phyloP scores from a whole-genome alignment of 139 green algal genomes.

The Ettlia oleoabundans region DNA sequence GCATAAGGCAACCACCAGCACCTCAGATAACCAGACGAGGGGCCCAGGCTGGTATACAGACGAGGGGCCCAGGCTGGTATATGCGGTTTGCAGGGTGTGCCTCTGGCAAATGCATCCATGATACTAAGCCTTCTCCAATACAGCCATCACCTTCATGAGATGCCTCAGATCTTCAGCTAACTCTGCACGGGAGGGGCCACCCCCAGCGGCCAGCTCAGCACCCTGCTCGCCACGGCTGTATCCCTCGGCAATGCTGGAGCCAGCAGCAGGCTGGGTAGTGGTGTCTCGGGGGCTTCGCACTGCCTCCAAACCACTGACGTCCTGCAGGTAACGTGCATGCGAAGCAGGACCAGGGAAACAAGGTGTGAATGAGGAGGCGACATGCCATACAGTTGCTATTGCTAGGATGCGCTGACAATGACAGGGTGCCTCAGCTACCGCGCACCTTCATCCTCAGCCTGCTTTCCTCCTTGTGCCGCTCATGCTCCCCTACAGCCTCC shows the following conservation, averaged over 20 bases:
- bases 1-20: too few relatives aligned
- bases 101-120: too few relatives aligned
- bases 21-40: too few relatives aligned
- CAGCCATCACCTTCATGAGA: not conserved
- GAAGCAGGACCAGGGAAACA: not conserved
- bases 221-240: too few relatives aligned
- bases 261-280: not conserved
- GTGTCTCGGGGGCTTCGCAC: not conserved
- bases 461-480: not conserved
- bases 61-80: too few relatives aligned
- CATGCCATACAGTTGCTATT: too few relatives aligned
- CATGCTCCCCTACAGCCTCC: not conserved
- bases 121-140: not conserved
- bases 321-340: not conserved
- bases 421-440: too few relatives aligned
- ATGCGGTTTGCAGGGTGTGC: too few relatives aligned
- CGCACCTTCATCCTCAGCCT: slow-evolving; percentile 4
- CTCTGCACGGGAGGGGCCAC: not conserved
- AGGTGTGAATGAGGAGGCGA: not conserved
- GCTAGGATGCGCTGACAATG: too few relatives aligned
- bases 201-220: not conserved
- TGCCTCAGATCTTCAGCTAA: not conserved
- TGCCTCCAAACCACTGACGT: not conserved
- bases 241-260: too few relatives aligned
- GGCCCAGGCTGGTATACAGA: too few relatives aligned